These are phyloP conservation scores for Hibiscus mutabilis DNA, from an alignment of 345 rosid genomes.

Conservation along the genomic window DNA sequence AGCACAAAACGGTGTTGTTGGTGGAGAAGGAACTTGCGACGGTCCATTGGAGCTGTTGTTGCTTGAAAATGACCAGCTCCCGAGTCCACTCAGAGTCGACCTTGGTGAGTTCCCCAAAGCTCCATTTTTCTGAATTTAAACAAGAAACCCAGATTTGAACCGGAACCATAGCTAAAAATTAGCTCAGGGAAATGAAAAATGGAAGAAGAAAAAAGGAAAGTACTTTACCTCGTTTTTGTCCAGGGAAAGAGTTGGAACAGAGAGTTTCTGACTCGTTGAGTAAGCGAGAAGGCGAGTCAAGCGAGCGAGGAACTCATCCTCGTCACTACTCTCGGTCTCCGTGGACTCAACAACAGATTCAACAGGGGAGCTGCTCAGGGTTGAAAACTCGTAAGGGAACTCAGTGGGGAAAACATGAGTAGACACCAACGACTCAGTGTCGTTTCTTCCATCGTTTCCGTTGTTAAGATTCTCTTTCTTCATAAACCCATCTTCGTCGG, in stretches of 20 bases:
- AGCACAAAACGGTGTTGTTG: conserved; percentile 40
- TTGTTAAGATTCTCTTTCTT: conserved; percentile 8
- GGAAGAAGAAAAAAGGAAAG: not conserved
- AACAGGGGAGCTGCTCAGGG: conserved; percentile 42
- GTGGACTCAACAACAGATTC: conserved; percentile 44
- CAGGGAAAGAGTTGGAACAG: conserved; percentile 20
- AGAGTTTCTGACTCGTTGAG: conserved; percentile 39
- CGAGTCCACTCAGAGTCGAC: conserved; percentile 55
- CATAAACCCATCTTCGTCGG: conserved; percentile 19
- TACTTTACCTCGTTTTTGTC: conserved; percentile 32
- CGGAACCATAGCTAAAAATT: not conserved
- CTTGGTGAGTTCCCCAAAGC: conserved; percentile 54
- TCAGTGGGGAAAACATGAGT: conserved; percentile 37
- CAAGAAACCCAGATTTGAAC: not conserved
- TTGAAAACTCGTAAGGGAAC: conserved; percentile 55
- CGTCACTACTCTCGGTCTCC: conserved; percentile 63
- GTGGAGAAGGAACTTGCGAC: conserved; percentile 46
- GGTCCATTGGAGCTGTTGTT: conserved; percentile 46
- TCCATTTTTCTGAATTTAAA: conserved; percentile 22
- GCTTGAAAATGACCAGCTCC: conserved; percentile 37
- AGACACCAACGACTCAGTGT: conserved; percentile 9
- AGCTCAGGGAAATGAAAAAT: not conserved
- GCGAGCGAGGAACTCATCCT: conserved; percentile 54
- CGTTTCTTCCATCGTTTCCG: not conserved
- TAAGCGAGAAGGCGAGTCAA: conserved; percentile 56